These are phyloP conservation scores for Kodamaea kakaduensis DNA, from an alignment of 805 yeast species.

Conservation along the genomic window DNA sequence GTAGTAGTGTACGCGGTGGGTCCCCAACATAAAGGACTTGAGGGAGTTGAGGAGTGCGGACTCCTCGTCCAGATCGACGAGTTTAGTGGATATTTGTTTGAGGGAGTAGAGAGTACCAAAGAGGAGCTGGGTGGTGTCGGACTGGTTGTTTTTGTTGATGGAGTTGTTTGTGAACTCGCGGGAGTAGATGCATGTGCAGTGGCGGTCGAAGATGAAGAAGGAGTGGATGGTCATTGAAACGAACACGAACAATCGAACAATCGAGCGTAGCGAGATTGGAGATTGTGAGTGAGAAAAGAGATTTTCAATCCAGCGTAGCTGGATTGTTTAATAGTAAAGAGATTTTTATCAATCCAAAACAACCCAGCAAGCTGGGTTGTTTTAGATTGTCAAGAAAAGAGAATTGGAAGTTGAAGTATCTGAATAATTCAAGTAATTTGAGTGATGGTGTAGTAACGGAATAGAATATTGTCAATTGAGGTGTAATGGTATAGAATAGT, in stretches of 20 bases:
- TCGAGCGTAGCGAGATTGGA: background rate
- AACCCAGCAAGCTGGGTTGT: no score
- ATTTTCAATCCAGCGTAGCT: no score
- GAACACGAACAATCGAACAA: background rate
- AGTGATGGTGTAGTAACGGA: no score
- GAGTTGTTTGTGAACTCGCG: slow-evolving; percentile 49
- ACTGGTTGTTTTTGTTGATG: slow-evolving; percentile 52
- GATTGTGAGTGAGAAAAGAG: no score
- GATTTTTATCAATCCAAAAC: no score
- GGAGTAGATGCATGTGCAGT: slow-evolving; percentile 80
- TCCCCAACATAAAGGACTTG: slow-evolving; percentile 62
- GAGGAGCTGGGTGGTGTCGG: slow-evolving; percentile 72
- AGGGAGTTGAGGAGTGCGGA: slow-evolving; percentile 29
- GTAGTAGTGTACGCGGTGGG: slow-evolving; percentile 72
- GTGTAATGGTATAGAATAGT: no score
- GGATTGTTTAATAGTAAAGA: no score
- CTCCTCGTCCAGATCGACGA: slow-evolving; percentile 29
- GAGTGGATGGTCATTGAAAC: slow-evolving; percentile 56
- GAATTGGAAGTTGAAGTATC: no score
- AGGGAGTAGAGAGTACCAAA: slow-evolving; percentile 84
- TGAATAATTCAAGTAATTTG: no score
- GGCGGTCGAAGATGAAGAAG: slow-evolving; percentile 88
- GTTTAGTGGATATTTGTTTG: slow-evolving; percentile 64
- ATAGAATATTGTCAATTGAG: no score
- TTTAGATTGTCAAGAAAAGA: no score